Percentiles rank a stretch among this genome's conserved stretches.
Evolutionary conservation across 2,329 filamentous ascomycete species (phyloP).

Genomic region (Penicillium palitans): DNA sequence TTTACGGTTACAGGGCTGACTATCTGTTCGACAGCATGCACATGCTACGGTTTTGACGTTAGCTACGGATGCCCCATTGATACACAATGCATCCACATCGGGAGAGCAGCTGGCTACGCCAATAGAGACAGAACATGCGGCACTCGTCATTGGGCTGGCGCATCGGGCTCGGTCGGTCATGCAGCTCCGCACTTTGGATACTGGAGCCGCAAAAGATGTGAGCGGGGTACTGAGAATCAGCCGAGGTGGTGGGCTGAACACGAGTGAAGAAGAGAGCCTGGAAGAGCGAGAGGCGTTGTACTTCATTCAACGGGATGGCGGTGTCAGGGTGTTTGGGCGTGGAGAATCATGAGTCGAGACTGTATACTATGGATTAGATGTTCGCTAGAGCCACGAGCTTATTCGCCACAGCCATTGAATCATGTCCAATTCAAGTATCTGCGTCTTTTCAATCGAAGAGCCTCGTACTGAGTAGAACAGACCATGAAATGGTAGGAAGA

Average conservation of each 20-base stretch:
- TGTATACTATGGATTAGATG: conserved; percentile 8
- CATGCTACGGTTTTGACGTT: conserved; percentile 67
- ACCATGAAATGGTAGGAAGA: conserved; percentile 28
- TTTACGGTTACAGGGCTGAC: conserved; percentile 6
- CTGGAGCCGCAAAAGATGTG: conserved; percentile 84
- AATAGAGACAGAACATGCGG: conserved; percentile 69
- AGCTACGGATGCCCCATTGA: conserved; percentile 71
- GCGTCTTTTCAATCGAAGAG: background rate
- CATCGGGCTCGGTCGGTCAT: conserved; percentile 73
- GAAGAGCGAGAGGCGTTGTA: conserved; percentile 75
- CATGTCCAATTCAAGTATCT: background rate
- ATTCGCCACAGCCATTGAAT: background rate
- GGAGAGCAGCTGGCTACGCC: conserved; percentile 56
- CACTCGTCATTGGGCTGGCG: conserved; percentile 69
- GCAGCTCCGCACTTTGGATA: conserved; percentile 74
- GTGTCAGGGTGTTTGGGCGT: conserved; percentile 79
- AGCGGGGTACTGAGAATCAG: conserved; percentile 83
- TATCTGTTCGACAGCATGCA: conserved; percentile 50
- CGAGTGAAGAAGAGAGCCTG: conserved; percentile 28
- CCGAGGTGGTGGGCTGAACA: conserved; percentile 51
- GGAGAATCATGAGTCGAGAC: conserved; percentile 56
- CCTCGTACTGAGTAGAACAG: conserved; percentile 10
- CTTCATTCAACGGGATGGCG: conserved; percentile 74
- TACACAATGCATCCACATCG: conserved; percentile 48
- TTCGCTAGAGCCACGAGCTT: background rate